Base-by-base conservation (phyloP, 495 filamentous ascomycete species). In the Daldinia childiae region DNA sequence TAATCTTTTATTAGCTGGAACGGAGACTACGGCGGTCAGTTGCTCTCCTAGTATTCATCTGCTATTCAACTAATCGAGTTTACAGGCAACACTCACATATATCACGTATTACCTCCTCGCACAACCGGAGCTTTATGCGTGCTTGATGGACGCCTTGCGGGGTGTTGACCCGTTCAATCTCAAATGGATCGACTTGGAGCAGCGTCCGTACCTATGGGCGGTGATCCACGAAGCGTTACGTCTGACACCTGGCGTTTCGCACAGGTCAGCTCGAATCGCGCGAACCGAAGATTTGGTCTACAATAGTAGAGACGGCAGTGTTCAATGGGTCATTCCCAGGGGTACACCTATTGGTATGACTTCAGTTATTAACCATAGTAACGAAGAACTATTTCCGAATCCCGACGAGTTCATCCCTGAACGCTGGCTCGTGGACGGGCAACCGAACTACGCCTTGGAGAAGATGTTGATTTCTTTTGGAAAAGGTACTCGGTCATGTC, bases 311-410 rank as follows among this genome's bases (percentile, higher is more conserved):
- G 65, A 74, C 12, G 65, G 85, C 32, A 15, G 78, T 64, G 3
- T 76, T 73, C 73, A 75, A 75, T 80, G 45, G 36, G 69, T 72
- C 8, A 69, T 75, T 34, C 72, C 74, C 1, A 45, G 71, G 24
- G 73, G 82, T 27, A 84, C 81, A 0, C 80, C 85, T 0, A 78
- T 88, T 34, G 82, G 82, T 57, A 84, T 84, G 75, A 82, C 82
- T 7, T 76, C 79, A 11, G 82, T 80, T 68, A 80, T 84, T 62
- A 77, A 85, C 8, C 85, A 87, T 67, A 79, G 77, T 57, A 76
- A 87, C 64, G 66, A 82, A 27, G 69, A 66, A 1, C 72, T 87
- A 41, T 89, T 87, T 66, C 81, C 85, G 0, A 66, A 85, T 8
- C 82, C 86, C 0, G 64, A 81, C 4, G 68, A 68, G 15, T 89